Conservation (phyloP, 306 rosid species). For the Spatholobus suberectus region DNA sequence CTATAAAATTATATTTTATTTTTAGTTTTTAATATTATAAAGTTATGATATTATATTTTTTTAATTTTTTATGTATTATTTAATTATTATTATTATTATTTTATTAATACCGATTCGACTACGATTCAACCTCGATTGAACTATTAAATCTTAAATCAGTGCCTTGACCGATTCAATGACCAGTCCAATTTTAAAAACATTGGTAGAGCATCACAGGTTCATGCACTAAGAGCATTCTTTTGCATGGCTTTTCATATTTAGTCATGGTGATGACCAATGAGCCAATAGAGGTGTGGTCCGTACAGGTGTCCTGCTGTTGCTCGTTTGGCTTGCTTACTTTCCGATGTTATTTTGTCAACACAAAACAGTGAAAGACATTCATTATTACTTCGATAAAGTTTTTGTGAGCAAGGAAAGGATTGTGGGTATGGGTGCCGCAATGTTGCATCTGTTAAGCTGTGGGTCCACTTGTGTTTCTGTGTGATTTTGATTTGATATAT, state of each 20-base stretch:
- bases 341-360: not conserved
- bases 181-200: no score
- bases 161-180: no score
- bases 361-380: not conserved
- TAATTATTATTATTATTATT: no score
- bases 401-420: not conserved
- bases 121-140: no score
- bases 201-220: not conserved
- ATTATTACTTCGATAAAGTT: not conserved
- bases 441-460: not conserved
- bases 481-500: no score
- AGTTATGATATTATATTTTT: no score
- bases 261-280: not conserved
- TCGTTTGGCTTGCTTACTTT: not conserved
- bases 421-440: not conserved
- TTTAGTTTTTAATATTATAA: no score
- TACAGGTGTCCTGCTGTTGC: constrained; percentile 30
- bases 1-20: no score
- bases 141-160: no score
- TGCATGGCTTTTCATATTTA: not conserved
- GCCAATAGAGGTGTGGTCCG: not conserved
- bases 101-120: no score
- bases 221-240: not conserved
- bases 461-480: not conserved
- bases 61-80: no score